A percentile compares a stretch with the other conserved stretches of the same genome.
These are phyloP conservation scores for Triticum monococcum DNA, from an alignment of 176 grass and related monocot genomes.

Conservation along the genomic window DNA sequence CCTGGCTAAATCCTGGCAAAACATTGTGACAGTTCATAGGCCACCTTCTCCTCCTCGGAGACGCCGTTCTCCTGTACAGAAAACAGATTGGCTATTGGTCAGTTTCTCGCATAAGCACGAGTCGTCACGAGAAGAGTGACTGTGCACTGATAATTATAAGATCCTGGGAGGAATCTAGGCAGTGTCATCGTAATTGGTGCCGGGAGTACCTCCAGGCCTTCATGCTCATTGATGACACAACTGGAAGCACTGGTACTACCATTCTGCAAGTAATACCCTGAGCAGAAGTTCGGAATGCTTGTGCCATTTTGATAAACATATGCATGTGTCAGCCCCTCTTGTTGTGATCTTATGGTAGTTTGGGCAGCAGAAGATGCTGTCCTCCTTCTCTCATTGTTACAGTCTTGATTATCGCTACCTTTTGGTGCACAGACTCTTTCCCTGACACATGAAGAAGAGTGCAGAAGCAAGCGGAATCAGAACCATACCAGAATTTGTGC, in stretches of 20 bases:
- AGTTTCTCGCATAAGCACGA: neutral
- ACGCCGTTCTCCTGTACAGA: conserved; percentile 42
- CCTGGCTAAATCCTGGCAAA: conserved; percentile 28
- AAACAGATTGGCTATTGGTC: neutral
- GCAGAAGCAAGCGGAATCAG: conserved; percentile 15
- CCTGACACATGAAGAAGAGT: conserved; percentile 41
- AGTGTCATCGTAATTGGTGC: neutral
- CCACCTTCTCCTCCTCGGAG: conserved; percentile 43
- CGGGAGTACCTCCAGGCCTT: conserved; percentile 44
- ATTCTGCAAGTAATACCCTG: conserved; percentile 45
- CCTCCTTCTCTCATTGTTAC: conserved; percentile 46
- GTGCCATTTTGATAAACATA: conserved; percentile 23
- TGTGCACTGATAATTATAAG: neutral
- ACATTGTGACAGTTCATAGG: conserved; percentile 43
- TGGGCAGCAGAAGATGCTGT: conserved; percentile 45
- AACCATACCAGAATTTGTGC: neutral
- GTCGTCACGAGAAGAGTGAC: neutral
- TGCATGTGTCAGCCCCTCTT: neutral
- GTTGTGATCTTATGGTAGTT: conserved; percentile 49
- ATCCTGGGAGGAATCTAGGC: neutral
- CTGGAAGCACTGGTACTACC: conserved; percentile 64
- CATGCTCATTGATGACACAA: conserved; percentile 24
- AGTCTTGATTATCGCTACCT: conserved; percentile 26
- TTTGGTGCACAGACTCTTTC: conserved; percentile 67
- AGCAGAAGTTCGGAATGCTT: neutral